phyloP scores from a whole-genome alignment of 176 grass and related monocot species.

The Bothriochloa decipiens region DNA sequence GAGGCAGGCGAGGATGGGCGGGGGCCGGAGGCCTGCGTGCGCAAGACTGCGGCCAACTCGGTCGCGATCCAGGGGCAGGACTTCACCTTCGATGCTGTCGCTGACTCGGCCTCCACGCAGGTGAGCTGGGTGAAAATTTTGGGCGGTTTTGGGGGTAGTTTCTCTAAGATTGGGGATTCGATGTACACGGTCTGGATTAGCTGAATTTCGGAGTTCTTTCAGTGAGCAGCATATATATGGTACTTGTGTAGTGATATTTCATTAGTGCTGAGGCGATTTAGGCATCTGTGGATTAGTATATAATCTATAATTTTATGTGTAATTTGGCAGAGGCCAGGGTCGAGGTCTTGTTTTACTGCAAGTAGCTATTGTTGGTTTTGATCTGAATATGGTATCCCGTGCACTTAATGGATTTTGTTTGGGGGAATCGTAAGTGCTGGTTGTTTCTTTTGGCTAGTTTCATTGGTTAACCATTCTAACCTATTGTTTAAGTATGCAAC shows the following conservation, averaged over 20 bases:
- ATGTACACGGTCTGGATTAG: not conserved
- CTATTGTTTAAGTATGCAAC: not conserved
- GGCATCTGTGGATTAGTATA: not conserved
- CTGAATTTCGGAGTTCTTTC: slow-evolving; percentile 8
- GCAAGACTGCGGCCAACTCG: slow-evolving; percentile 60
- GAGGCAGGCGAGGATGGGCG: slow-evolving; percentile 41
- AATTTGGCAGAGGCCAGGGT: not conserved
- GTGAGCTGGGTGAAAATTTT: slow-evolving; percentile 36
- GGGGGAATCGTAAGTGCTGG: not conserved
- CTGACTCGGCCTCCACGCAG: slow-evolving; percentile 67
- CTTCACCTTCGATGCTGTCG: slow-evolving; percentile 86
- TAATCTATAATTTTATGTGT: not conserved
- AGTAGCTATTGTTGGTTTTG: not conserved
- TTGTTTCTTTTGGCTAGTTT: slow-evolving; percentile 9
- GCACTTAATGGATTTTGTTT: slow-evolving; percentile 3
- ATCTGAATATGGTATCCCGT: not conserved
- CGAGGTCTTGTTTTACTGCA: not conserved
- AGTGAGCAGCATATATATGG: not conserved
- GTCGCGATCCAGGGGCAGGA: slow-evolving; percentile 72
- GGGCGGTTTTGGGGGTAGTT: not conserved
- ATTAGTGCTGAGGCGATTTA: not conserved
- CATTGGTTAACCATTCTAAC: not conserved
- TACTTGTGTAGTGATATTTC: not conserved
- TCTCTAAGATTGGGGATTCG: not conserved
- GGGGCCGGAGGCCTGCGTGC: slow-evolving; percentile 43